Conservation (phyloP, 2,329 filamentous ascomycete genomes). For the Zymoseptoria passerinii region DNA sequence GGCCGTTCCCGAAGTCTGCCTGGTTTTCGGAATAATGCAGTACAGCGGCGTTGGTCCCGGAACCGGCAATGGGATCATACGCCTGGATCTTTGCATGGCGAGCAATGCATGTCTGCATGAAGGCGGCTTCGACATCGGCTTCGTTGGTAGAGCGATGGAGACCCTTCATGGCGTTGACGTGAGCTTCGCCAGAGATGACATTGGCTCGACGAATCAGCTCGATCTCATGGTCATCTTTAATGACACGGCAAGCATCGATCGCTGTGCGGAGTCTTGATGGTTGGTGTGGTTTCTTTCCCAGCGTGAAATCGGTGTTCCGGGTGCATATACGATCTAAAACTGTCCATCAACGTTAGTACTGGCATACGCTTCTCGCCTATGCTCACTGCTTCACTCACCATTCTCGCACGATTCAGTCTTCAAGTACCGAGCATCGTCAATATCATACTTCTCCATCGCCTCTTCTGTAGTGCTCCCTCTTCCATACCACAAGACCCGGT, state of each 20-base stretch:
- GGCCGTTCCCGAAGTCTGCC: slow-evolving; percentile 57
- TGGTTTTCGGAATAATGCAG: slow-evolving; percentile 83
- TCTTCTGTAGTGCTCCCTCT: slow-evolving; percentile 70
- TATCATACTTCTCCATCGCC: slow-evolving; percentile 67
- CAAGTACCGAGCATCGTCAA: slow-evolving; percentile 57
- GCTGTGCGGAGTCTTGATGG: slow-evolving; percentile 49
- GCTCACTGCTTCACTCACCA: too few relatives aligned
- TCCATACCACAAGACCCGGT: slow-evolving; percentile 87
- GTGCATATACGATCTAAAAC: neutral
- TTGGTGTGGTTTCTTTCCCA: neutral
- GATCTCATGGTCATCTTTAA: slow-evolving; percentile 82
- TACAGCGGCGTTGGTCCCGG: slow-evolving; percentile 72
- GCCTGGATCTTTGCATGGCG: slow-evolving; percentile 68
- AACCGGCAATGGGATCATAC: slow-evolving; percentile 82
- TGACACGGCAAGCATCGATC: slow-evolving; percentile 70
- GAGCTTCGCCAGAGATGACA: slow-evolving; percentile 67
- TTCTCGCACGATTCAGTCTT: slow-evolving; percentile 17
- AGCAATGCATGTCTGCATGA: slow-evolving; percentile 63
- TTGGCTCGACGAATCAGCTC: slow-evolving; percentile 74
- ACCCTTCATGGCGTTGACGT: slow-evolving; percentile 60
- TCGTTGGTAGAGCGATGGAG: slow-evolving; percentile 63
- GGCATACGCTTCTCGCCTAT: too few relatives aligned
- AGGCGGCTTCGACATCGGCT: slow-evolving; percentile 72
- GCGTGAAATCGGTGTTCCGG: neutral
- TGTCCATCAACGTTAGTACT: neutral